Evolutionary conservation across 148 eudicot species (phyloP), one percentile per base, ranked within the genome.

Genomic region (Vaccinium darrowii): DNA sequence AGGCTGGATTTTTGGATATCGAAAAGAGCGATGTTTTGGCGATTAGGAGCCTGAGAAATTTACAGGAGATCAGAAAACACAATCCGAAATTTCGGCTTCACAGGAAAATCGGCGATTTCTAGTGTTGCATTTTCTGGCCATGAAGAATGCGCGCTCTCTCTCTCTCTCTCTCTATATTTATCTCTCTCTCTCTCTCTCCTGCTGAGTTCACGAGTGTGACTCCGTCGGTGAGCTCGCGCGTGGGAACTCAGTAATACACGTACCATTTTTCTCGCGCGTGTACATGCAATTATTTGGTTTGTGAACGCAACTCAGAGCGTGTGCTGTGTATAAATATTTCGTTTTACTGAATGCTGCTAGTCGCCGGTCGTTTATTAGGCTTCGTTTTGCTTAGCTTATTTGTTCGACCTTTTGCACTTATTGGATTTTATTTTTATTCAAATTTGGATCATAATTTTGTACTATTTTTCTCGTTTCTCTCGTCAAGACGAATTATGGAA

Each of bases 61-160:
- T 87, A 75, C 90, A 88, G 81, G 88, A 92, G 82, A 79, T 78
- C 47, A 82, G 81, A 25, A 82, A 56, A 39, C 84, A 72, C 7
- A 67, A n/a, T 73, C 51, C 63, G 19, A 67, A 84, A 15, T 82
- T 76, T 47, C 89, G 87, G 16, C 78, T 79, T 51, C 90, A 91
- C 87, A 90, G 95, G 51, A 93, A 93, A 90, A 81, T 93, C 69
- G 92, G 87, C 84, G 78, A 85, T 78, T 87, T 91, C 84, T 91
- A 86, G 85, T 39, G 23, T 79, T 79, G 16, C 76, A 33, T 85
- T 14, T 84, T 39, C 30, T 11, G 58, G 65, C 72, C 65, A 74
- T 63, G 4, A 36, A 2, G 4, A 50, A 53, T 19, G 25, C 39
- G 4, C 39, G 0, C 3, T 36, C 39, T 57, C 43, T 15, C 80